Base-by-base conservation (phyloP, 2,329 filamentous ascomycete species). In the Fusarium palustre region DNA sequence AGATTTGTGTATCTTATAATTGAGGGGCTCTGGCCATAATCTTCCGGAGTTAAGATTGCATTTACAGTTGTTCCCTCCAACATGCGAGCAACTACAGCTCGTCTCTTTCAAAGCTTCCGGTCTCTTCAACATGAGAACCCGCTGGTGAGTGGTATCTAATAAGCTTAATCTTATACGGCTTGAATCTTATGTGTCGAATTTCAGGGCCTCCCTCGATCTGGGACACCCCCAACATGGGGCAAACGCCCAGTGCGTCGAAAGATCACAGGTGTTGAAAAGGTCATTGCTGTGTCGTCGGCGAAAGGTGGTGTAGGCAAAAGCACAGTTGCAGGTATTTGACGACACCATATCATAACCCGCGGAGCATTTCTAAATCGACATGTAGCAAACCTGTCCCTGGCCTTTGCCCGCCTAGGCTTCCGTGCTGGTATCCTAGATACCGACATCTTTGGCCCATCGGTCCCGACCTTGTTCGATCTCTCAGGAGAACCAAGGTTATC, bases 291-390 rank as follows among this genome's bases (percentile, higher is more conserved):
- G 16, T 97, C 94, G 6, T 98, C 94, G 2, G 96, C 96, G 16
- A 99, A 99, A 77, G 96, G 96, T 4, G 96, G 96, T n/a, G 96
- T 99, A 1, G 96, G 96, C 2, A 99, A 99, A 78, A 97, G 93
- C 72, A 99, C 96, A 10, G 90, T 98, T 45, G 91, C 95, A 62
- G 91, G 92, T 92, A 79, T 36, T 57, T 18, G 60, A 31, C 7
- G 7, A 28, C 11, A 15, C 25, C 8, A 12, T 24, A 22, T 43
- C 22, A 13, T 36, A 25, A 10, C 7, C 13, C 12, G 24, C n/a
- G 34, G 39, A 4, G 0, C 28, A 2, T 47, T 18, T 25, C 42
- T 54, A 46, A 46, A 70, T n/a, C n/a, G 12, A 20, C 11, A 11
- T 67, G 28, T 30, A 86, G 88, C 88, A 47, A 99, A 99, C 75